These are phyloP conservation scores for Lasiodiplodia theobromae DNA, from an alignment of 2,329 filamentous ascomycete species.

Conservation along the genomic window DNA sequence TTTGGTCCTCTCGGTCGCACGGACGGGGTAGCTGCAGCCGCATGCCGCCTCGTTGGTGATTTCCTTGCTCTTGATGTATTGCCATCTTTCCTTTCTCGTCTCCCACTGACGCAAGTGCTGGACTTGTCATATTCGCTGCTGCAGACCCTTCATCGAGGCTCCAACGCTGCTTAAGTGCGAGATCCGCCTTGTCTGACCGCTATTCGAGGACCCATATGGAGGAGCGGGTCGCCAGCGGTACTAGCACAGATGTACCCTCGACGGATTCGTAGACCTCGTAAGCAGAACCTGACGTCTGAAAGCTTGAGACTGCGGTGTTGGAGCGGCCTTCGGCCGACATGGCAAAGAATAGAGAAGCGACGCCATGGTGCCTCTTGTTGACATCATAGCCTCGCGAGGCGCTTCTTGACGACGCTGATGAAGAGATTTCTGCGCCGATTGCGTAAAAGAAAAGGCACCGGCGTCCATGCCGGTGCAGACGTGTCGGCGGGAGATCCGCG, in stretches of 20 bases:
- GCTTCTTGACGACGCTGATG: neutral
- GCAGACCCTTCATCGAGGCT: neutral
- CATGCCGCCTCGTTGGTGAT: neutral
- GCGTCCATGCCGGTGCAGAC: neutral
- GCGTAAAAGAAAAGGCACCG: constrained; percentile 19
- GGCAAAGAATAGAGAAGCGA: neutral
- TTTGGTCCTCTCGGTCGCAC: neutral
- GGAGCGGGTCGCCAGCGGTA: neutral
- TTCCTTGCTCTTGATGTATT: constrained; percentile 9
- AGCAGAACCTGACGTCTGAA: neutral
- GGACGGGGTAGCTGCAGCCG: neutral
- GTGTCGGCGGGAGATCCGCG: constrained; percentile 21
- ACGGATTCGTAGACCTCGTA: neutral
- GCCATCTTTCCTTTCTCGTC: neutral
- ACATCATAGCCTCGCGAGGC: constrained; percentile 4
- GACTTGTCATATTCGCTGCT: neutral
- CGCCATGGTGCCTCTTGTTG: neutral
- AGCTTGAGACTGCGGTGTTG: too few relatives aligned
- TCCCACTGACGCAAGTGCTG: neutral
- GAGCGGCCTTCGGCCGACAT: neutral
- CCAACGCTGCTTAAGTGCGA: neutral
- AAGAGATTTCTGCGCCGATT: constrained; percentile 14
- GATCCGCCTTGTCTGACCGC: neutral
- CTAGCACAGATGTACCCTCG: neutral
- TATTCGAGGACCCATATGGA: constrained; percentile 5